Base-by-base conservation (phyloP, 2,329 filamentous ascomycete species). In the Aspergillus vadensis region DNA sequence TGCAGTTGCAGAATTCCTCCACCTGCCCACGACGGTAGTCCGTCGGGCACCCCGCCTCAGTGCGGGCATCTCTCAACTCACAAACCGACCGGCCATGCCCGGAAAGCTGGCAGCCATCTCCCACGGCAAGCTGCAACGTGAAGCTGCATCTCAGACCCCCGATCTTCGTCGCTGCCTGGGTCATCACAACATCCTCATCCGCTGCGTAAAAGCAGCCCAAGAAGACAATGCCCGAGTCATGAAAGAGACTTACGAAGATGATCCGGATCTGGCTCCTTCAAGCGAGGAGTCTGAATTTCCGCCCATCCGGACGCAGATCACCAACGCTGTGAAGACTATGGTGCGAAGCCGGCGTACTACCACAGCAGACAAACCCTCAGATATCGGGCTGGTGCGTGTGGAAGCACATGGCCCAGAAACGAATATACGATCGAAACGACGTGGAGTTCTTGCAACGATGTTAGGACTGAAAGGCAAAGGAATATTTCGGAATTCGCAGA, bases 151-250 rank as follows among this genome's bases (percentile, higher is more conserved):
- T 10, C 59, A 52, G 10, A 54, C 60, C 2, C 63, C 63, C 12
- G 53, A 64, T 21, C 62, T 65, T 14, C 65, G 63, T 9, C 65
- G 62, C 15, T 67, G 60, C 23, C 39, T 67, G 9, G 63, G 63
- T 17, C 63, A 65, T 17, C 58, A 64, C 43, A 55, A 51, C n/a
- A 52, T 67, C 21, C 61, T 63, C 25, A 58, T 43, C 41, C 62
- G 59, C 17, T 66, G 62, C 36, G 49, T 63, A 25, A 56, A 57
- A 41, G 63, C 64, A 10, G 55, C 47, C 5, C 55, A 66, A 17
- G 63, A 64, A 54, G 55, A 59, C 50, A 57, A 32, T 36, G 32
- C 41, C 47, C 54, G 58, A 25, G 32, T 43, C 27, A 25, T 47
- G 25, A 44, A 47, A 12, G 38, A 57, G 15, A 39, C 54, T 12